Base-by-base conservation (phyloP, 805 yeast species). In the Nakazawaea holstii region DNA sequence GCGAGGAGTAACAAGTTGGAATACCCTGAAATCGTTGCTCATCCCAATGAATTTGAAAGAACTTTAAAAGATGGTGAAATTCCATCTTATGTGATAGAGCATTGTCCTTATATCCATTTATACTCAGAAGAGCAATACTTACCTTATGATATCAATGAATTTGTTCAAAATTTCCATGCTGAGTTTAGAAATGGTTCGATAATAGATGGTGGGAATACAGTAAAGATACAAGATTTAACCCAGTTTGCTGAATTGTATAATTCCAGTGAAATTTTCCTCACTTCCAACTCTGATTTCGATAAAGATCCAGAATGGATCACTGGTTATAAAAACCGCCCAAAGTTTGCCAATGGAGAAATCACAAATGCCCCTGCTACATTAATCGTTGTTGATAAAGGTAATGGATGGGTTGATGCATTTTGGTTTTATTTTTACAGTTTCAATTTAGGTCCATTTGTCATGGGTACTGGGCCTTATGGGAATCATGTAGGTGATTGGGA, bases 401-500 rank as follows among this genome's bases (percentile, higher is more conserved):
- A 89, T 55, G 96, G 96, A 3, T 83, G 94, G 88, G 86, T 91
- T 0, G 99, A 92, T 62, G 88, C 97, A 0, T 92, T 79, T 61
- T 92, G 98, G 97, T 94, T 92, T 63, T 91, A 88, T 60, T 92
- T 92, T 60, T 92, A 94, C 61, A 84, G 96, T 1, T 92, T 92
- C 70, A 92, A 92, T 61, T 70, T 87, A 53, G 99, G 99, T 0
- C 97, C 99, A 0, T 92, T 83, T 66, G 97, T 92, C 8, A 90
- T 92, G 97, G 98, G 98, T 2, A 77, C 79, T 33, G 99, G 99
- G 0, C 99, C 99, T 0, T 94, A 85, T 70, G 99, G 99, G 0
- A 87, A 92, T 61, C 99, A 92, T 60, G 81, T 94, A 31, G 99
- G 98, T 6, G 99, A 92, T 68, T 92, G 99, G 99, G 99, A 92